Percentiles rank a stretch among this genome's conserved stretches.
phyloP scores from a whole-genome alignment of 2,329 filamentous ascomycete species.

The Colletotrichum acutatum region DNA sequence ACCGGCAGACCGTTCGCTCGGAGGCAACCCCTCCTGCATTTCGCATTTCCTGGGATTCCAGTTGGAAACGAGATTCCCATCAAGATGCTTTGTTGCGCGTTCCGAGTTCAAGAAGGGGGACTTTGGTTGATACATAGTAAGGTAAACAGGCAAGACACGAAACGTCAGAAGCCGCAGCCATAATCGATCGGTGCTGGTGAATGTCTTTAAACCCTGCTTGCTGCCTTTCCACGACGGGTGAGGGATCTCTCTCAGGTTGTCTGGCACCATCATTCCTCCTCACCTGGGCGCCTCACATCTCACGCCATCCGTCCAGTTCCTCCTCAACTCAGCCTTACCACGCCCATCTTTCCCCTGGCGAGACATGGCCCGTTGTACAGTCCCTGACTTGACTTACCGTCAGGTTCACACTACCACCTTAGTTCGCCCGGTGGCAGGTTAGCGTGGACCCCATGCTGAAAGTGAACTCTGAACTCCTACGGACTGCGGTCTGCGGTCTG shows the following conservation, averaged over 20 bases:
- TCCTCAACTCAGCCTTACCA: slow-evolving; percentile 21
- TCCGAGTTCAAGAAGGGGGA: neutral
- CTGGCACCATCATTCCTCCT: slow-evolving; percentile 5
- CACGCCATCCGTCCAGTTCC: neutral
- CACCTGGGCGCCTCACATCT: neutral
- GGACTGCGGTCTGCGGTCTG: neutral
- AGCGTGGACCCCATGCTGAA: slow-evolving; percentile 2
- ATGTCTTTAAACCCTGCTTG: neutral
- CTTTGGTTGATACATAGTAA: neutral
- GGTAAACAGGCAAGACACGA: neutral
- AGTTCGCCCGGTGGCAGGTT: slow-evolving; percentile 2
- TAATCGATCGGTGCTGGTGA: no score
- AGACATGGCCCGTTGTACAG: neutral
- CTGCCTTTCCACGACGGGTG: slow-evolving; percentile 3
- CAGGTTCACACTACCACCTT: neutral
- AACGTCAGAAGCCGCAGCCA: neutral
- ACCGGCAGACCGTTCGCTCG: neutral
- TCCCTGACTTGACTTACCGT: neutral
- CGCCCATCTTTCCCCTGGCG: slow-evolving; percentile 10
- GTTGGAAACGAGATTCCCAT: neutral
- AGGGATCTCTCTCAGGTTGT: neutral
- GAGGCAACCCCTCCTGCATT: neutral
- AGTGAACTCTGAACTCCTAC: neutral
- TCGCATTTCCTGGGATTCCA: neutral
- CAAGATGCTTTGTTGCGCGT: neutral